Conservation (phyloP, 225 moss, liverwort and hornwort species). For the Thuidium tamariscinum region DNA sequence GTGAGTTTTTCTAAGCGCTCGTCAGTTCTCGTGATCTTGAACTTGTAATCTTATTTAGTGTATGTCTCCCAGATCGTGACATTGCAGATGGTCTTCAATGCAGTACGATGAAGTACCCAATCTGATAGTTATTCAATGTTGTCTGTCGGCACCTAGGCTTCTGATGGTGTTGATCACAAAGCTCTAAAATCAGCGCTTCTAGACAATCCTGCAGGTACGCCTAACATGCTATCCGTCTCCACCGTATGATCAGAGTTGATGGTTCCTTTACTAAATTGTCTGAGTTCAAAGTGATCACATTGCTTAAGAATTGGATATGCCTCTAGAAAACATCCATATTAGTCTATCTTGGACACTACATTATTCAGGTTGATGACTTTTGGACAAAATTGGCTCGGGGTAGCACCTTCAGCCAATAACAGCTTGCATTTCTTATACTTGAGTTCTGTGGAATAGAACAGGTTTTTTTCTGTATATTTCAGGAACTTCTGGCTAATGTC, state of each 20-base stretch:
- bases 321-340: background rate
- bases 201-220: conserved; percentile 34
- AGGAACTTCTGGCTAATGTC: background rate
- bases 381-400: background rate
- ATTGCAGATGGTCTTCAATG: background rate
- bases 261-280: background rate
- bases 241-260: background rate
- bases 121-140: background rate
- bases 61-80: background rate
- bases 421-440: background rate
- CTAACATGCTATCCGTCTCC: background rate
- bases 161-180: conserved; percentile 28
- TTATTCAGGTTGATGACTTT: background rate
- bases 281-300: background rate
- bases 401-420: background rate
- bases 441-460: background rate
- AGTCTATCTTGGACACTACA: background rate
- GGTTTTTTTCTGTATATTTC: background rate
- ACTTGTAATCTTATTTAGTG: background rate
- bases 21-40: background rate
- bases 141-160: conserved; percentile 8
- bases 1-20: conserved; percentile 13
- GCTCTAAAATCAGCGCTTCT: conserved; percentile 29
- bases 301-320: background rate
- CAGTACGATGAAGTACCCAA: background rate